These are phyloP conservation scores for Scenedesmus sp. DNA, from an alignment of 163 green algal genomes.

Conservation along the genomic window DNA sequence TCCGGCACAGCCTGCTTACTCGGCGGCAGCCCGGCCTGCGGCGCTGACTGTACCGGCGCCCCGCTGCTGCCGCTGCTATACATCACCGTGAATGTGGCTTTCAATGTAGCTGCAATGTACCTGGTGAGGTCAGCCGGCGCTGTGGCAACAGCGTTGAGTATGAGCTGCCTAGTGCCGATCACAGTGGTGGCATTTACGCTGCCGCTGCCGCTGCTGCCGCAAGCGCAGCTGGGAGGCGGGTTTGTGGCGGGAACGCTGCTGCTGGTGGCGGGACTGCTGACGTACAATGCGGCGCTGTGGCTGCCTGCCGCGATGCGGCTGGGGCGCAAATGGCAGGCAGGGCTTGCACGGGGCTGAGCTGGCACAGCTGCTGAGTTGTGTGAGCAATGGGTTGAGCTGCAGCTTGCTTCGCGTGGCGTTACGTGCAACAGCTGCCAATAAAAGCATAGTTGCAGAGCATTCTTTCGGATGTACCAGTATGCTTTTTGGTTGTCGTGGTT, in stretches of 20 bases:
- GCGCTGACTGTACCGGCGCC: constrained; percentile 23
- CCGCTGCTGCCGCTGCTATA: constrained; percentile 32
- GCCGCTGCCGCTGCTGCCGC: constrained; percentile 38
- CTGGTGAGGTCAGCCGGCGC: constrained; percentile 30
- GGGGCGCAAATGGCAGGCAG: constrained; percentile 4
- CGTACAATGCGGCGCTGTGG: constrained; percentile 29
- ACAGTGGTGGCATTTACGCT: constrained; percentile 40
- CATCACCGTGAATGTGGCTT: constrained; percentile 30
- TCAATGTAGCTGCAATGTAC: constrained; percentile 28
- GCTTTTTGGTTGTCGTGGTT: not conserved
- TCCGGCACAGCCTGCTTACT: constrained; percentile 13
- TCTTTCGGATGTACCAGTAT: too few relatives aligned
- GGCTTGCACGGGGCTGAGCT: not conserved
- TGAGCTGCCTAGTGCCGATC: constrained; percentile 34
- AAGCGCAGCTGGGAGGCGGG: not conserved
- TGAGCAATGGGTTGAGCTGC: too few relatives aligned
- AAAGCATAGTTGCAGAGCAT: too few relatives aligned
- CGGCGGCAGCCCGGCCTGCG: not conserved
- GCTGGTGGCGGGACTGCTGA: constrained; percentile 16
- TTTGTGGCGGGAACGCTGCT: constrained; percentile 20
- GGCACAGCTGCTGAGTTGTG: not conserved
- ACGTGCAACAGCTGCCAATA: too few relatives aligned
- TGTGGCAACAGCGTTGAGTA: constrained; percentile 18
- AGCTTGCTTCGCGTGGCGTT: too few relatives aligned
- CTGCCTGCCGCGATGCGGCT: constrained; percentile 10